Conservation (phyloP, 2,329 filamentous ascomycete genomes). For the Byssothecium circinans region DNA sequence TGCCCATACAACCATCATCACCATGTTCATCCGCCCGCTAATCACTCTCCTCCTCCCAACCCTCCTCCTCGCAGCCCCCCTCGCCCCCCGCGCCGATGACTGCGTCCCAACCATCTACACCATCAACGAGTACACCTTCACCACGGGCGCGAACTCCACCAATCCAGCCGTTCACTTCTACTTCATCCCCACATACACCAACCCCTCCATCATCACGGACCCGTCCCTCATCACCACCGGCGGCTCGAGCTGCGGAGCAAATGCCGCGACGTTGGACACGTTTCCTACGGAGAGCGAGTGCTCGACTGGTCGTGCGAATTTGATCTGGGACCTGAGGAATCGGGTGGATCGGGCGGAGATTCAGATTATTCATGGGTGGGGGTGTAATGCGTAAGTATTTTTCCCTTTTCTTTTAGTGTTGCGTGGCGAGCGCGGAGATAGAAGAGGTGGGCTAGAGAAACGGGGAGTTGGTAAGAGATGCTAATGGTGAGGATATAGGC, state of each 20-base stretch:
- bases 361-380: slow-evolving; percentile 33
- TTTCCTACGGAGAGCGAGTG: slow-evolving; percentile 29
- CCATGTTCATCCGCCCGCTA: slow-evolving; percentile 16
- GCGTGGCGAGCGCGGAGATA: background rate
- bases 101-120: slow-evolving; percentile 31
- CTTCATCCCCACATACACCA: slow-evolving; percentile 24
- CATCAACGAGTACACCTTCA: slow-evolving; percentile 25
- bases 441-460: background rate
- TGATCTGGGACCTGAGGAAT: slow-evolving; percentile 26
- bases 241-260: slow-evolving; percentile 23
- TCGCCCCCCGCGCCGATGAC: slow-evolving; percentile 9
- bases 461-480: background rate
- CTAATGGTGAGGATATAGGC: background rate
- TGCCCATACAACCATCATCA: background rate
- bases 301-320: slow-evolving; percentile 13
- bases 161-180: slow-evolving; percentile 25
- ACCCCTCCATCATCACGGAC: slow-evolving; percentile 20
- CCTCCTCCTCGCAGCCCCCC: slow-evolving; percentile 19
- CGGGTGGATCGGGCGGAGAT: slow-evolving; percentile 23
- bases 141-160: slow-evolving; percentile 8
- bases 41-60: slow-evolving; percentile 21
- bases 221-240: slow-evolving; percentile 6
- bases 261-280: slow-evolving; percentile 6
- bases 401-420: background rate
- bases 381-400: slow-evolving; percentile 30